Percentiles rank a stretch among this genome's conserved stretches.
Evolutionary conservation across 2,329 filamentous ascomycete genomes (phyloP).

Genomic region (Venturia aucupariae): DNA sequence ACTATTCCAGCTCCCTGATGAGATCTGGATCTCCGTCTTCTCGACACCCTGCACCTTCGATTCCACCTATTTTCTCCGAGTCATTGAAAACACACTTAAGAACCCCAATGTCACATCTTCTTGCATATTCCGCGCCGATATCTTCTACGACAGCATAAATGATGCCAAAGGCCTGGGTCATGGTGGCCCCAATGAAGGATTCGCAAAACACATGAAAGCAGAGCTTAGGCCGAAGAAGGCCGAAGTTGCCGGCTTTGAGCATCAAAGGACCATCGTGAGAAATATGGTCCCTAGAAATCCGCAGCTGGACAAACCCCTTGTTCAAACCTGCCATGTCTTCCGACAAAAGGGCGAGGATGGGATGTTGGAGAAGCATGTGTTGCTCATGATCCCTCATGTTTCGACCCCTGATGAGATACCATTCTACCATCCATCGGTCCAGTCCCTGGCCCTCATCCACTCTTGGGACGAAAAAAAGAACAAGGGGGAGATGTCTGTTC

Average conservation of each 20-base stretch:
- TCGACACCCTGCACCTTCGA: constrained; percentile 50
- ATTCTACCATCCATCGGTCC: constrained; percentile 78
- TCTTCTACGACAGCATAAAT: constrained; percentile 48
- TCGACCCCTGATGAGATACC: constrained; percentile 55
- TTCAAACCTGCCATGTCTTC: constrained; percentile 65
- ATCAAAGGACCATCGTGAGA: constrained; percentile 60
- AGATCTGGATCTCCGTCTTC: constrained; percentile 28
- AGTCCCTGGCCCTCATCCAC: constrained; percentile 67
- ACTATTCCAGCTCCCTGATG: constrained; percentile 5
- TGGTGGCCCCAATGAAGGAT: constrained; percentile 14
- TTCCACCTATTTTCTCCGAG: constrained; percentile 51
- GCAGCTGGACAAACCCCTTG: constrained; percentile 60
- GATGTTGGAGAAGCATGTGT: constrained; percentile 39
- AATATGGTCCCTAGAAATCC: constrained; percentile 75
- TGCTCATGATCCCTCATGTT: constrained; percentile 73
- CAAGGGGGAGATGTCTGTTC: constrained; percentile 38
- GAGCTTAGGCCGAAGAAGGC: constrained; percentile 28
- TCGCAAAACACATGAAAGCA: constrained; percentile 40
- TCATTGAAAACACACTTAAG: constrained; percentile 65
- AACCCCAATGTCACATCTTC: constrained; percentile 75
- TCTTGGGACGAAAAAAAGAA: constrained; percentile 37
- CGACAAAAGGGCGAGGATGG: constrained; percentile 21
- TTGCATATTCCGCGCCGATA: constrained; percentile 70
- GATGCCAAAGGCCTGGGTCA: constrained; percentile 21
- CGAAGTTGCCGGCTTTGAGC: constrained; percentile 28